Conservation (phyloP, 2,329 filamentous ascomycete species). For the Camptophora hylomeconis region DNA sequence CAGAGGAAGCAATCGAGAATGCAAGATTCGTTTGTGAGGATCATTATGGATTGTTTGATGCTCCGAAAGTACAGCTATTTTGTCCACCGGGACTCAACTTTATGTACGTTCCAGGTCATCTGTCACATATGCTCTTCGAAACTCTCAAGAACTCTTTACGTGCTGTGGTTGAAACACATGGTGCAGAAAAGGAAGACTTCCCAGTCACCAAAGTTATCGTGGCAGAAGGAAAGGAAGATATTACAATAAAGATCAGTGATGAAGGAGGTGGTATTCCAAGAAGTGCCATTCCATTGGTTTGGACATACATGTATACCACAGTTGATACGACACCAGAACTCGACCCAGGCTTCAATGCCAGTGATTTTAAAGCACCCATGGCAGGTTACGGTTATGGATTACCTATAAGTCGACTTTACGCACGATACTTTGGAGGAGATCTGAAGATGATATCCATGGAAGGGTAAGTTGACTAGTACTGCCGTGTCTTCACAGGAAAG, state of each 20-base stretch:
- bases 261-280: conserved; percentile 92
- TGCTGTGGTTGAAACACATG: conserved; percentile 90
- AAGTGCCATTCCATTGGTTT: conserved; percentile 89
- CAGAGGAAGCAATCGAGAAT: conserved; percentile 95
- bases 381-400: conserved; percentile 97
- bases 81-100: conserved; percentile 91
- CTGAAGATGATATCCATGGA: conserved; percentile 98
- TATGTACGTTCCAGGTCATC: conserved; percentile 98
- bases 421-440: conserved; percentile 93
- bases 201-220: conserved; percentile 96
- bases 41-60: conserved; percentile 93
- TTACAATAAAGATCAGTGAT: conserved; percentile 96
- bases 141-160: conserved; percentile 96
- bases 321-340: conserved; percentile 90
- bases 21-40: conserved; percentile 98
- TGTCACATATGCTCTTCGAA: conserved; percentile 99
- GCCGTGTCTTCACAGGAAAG: conserved; percentile 3
- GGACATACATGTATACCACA: conserved; percentile 99
- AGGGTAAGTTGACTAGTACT: conserved; percentile 49
- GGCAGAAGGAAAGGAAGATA: conserved; percentile 94
- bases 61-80: conserved; percentile 89
- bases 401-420: conserved; percentile 87
- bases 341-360: conserved; percentile 97
- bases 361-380: conserved; percentile 98
- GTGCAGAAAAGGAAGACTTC: conserved; percentile 89